Evolutionary conservation across 345 rosid species (phyloP).

Genomic region (Aethionema arabicum): DNA sequence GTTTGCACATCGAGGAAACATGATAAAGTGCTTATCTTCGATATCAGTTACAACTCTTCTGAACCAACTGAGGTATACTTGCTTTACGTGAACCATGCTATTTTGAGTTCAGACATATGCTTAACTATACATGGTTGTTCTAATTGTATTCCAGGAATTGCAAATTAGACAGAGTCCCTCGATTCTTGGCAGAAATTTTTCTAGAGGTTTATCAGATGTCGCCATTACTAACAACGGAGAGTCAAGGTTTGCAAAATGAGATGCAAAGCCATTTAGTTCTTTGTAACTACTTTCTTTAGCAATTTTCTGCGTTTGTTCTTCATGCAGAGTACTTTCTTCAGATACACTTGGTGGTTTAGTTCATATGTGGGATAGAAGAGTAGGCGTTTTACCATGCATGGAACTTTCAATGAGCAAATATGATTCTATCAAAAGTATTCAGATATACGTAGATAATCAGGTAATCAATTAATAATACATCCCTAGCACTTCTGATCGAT

Average conservation of each 20-base stretch:
- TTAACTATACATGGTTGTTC: conserved; percentile 6
- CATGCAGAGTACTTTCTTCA: conserved; percentile 68
- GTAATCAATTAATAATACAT: conserved; percentile 41
- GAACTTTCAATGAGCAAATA: conserved; percentile 54
- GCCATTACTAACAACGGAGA: conserved; percentile 53
- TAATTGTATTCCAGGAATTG: conserved; percentile 53
- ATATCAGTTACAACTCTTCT: conserved; percentile 76
- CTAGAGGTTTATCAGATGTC: conserved; percentile 66
- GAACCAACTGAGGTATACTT: conserved; percentile 67
- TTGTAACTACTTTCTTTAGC: conserved; percentile 26
- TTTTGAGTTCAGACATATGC: conserved; percentile 1
- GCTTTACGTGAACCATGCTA: neutral
- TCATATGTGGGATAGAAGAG: conserved; percentile 87
- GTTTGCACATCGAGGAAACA: conserved; percentile 66
- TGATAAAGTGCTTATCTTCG: conserved; percentile 61
- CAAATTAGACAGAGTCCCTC: conserved; percentile 50
- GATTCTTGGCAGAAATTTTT: conserved; percentile 49
- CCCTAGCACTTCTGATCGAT: conserved; percentile 20
- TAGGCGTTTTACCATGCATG: conserved; percentile 56
- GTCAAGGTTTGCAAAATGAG: conserved; percentile 53
- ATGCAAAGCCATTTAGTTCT: conserved; percentile 17
- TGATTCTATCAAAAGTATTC: conserved; percentile 57
- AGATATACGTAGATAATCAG: conserved; percentile 67
- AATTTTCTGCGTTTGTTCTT: conserved; percentile 10
- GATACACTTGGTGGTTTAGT: conserved; percentile 72